Conservation (phyloP, 306 rosid species). For the Dryas alaskensis region DNA sequence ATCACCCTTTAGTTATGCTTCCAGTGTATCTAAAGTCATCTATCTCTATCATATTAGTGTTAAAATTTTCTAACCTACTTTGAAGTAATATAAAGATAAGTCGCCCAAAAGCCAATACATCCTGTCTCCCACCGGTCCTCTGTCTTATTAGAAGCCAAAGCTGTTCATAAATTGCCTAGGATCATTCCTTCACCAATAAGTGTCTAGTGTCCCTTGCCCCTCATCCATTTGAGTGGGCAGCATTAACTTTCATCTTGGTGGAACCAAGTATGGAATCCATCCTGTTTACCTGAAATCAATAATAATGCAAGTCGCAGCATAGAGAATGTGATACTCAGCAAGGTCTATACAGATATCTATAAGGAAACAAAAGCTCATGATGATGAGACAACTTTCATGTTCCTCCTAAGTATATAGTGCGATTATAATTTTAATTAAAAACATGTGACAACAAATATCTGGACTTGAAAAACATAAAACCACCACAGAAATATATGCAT, state of each 20-base stretch:
- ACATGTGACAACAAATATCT: neutral
- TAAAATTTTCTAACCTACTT: constrained; percentile 5
- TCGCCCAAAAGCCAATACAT: neutral
- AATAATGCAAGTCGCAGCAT: constrained; percentile 2
- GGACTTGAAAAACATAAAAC: neutral
- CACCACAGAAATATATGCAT: neutral
- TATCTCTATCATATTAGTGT: neutral
- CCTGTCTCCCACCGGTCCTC: neutral
- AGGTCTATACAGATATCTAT: constrained; percentile 16
- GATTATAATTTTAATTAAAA: neutral
- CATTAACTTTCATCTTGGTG: constrained; percentile 8
- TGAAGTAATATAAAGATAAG: neutral
- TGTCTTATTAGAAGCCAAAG: constrained; percentile 13
- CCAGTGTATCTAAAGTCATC: constrained; percentile 6
- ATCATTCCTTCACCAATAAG: constrained; percentile 14
- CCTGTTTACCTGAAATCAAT: constrained; percentile 3
- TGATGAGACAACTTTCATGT: neutral
- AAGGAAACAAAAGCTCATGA: neutral
- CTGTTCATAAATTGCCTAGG: constrained; percentile 1
- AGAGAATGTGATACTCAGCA: constrained; percentile 18
- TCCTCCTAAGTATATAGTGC: neutral
- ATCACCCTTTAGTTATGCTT: constrained; percentile 7
- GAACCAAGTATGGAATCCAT: constrained; percentile 15
- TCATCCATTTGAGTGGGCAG: neutral
- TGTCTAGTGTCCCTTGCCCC: neutral